Conservation (phyloP, 176 grass and related monocot species). For the Carex cristatella region DNA sequence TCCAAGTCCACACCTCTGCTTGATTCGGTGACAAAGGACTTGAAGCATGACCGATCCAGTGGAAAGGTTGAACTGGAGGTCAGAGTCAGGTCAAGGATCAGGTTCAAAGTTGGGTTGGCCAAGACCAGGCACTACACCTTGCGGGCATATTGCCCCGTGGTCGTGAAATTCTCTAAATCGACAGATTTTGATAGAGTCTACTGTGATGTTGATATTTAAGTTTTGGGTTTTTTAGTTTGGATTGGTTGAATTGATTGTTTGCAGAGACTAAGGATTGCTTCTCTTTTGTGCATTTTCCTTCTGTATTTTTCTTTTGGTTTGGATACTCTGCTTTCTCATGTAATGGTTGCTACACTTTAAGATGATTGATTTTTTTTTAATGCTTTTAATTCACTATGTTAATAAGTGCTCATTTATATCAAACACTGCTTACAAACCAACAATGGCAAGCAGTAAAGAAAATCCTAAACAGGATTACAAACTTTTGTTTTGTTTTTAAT, state of each 20-base stretch:
- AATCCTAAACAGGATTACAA: too few species aligned
- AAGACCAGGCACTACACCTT: slow-evolving; percentile 43
- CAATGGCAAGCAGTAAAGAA: too few species aligned
- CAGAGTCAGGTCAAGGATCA: slow-evolving; percentile 27
- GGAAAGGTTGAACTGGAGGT: slow-evolving; percentile 52
- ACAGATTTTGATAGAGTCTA: slow-evolving; percentile 38
- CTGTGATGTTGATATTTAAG: slow-evolving; percentile 52
- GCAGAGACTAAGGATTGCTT: background rate
- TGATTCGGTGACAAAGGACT: slow-evolving; percentile 26
- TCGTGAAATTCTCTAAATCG: slow-evolving; percentile 35
- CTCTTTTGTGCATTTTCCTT: background rate
- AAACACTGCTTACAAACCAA: background rate
- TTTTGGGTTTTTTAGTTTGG: background rate
- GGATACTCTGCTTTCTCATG: background rate
- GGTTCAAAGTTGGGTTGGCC: slow-evolving; percentile 41
- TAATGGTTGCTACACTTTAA: background rate
- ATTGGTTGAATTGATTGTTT: slow-evolving; percentile 2
- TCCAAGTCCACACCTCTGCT: slow-evolving; percentile 32
- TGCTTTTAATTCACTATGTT: background rate
- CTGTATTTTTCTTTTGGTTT: background rate
- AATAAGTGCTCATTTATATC: background rate
- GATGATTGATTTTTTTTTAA: background rate
- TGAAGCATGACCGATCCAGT: slow-evolving; percentile 41
- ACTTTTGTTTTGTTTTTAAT: background rate
- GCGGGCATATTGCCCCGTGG: slow-evolving; percentile 48